Base-by-base conservation (phyloP, 108 stramenopile species). In the Aureococcus anophagefferens region DNA sequence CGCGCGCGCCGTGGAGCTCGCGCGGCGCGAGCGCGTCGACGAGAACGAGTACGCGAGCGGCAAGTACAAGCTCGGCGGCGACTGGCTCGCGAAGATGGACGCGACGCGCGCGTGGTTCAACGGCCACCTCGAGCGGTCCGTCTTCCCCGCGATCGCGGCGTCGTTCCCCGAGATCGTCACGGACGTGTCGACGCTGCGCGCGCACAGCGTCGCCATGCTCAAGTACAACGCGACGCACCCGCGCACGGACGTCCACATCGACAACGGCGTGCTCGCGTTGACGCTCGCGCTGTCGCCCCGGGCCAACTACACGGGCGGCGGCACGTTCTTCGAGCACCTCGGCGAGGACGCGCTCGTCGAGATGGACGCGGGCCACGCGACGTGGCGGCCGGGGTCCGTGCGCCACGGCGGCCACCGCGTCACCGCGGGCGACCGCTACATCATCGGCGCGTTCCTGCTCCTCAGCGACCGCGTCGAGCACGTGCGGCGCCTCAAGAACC, bases 171-270 rank as follows among this genome's bases (percentile, higher is more conserved):
- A 87, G 64, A 75, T 87, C 36, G 71, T 87, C 45, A 67, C 74
- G 46, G 79, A 80, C 16, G 80, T 76, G 18, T 68, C 78, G 11
- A 80, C 83, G 36, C 68, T 87, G 17, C 72, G 87, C 35, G 83
- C 84, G 17, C 87, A 87, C 71, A 83, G 82, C 21, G 87, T 87
- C 14, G 68, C 74, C 28, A 68, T 87, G 46, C 80, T 87, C 21
- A 84, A 84, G 44, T 87, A 87, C 75, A 87, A 87, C 73, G 64
- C 80, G 18, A 82, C 80, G 34, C 87, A 87, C 75, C 87, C 87
- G 35, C 72, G 87, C 32, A 87, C 87, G 0, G 87, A 87, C 70
- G 78, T 85, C 3, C 87, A 87, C 37, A 81, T 87, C 71, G 87
- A 87, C 65, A 87, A 87, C 77, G 87, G 87, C 15, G 85, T 87